Conservation (phyloP, 352 stramenopile species). For the Pythium utonaiense region DNA sequence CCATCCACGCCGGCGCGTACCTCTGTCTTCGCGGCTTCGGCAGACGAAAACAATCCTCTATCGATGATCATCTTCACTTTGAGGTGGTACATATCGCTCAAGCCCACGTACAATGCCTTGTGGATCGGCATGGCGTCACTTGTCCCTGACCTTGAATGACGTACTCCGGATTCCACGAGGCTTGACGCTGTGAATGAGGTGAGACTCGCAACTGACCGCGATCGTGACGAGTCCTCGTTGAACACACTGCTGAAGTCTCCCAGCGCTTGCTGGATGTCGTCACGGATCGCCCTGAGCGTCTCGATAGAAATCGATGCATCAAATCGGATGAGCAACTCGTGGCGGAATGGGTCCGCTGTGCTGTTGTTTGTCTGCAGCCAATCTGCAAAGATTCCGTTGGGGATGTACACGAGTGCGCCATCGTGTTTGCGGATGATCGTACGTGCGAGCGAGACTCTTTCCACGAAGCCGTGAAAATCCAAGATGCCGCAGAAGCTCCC, state of each 20-base stretch:
- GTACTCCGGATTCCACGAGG: neutral
- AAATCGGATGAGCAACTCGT: conserved; percentile 47
- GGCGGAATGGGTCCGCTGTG: conserved; percentile 41
- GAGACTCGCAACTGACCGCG: neutral
- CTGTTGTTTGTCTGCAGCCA: conserved; percentile 65
- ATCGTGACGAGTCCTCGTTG: neutral
- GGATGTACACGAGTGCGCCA: conserved; percentile 69
- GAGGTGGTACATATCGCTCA: conserved; percentile 41
- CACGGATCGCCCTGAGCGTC: conserved; percentile 35
- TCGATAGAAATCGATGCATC: conserved; percentile 37
- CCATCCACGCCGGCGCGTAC: conserved; percentile 23
- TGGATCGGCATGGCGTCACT: neutral
- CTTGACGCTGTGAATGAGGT: neutral
- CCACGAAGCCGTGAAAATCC: conserved; percentile 55
- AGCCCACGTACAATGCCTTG: conserved; percentile 18
- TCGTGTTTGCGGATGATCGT: conserved; percentile 67
- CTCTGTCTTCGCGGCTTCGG: conserved; percentile 64
- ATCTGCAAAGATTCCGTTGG: conserved; percentile 78
- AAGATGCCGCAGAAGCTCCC: conserved; percentile 60
- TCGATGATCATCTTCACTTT: conserved; percentile 64
- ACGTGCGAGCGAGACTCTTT: conserved; percentile 68
- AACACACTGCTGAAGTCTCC: conserved; percentile 5
- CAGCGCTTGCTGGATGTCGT: conserved; percentile 20
- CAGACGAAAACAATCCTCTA: conserved; percentile 39
- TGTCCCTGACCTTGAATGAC: conserved; percentile 11